phyloP scores from a whole-genome alignment of 129 eudicot genomes.

The Helianthus tuberosus region DNA sequence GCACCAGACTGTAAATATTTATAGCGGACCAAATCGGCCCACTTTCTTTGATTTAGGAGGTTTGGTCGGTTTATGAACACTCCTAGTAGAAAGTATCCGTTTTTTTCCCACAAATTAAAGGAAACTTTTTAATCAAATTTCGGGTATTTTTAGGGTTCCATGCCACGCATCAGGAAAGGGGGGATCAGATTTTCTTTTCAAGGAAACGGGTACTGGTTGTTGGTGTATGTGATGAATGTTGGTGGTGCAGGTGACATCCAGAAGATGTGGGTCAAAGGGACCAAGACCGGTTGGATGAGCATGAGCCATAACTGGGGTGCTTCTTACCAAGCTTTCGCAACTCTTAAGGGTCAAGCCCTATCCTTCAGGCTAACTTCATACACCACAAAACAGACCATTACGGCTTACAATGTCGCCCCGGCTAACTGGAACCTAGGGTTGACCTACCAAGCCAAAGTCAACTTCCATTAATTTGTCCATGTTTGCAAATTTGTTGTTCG shows the following conservation, averaged over 20 bases:
- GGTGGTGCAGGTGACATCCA: slow-evolving; percentile 78
- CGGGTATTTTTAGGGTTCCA: slow-evolving; percentile 51
- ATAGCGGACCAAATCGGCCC: too few relatives aligned
- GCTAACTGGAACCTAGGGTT: slow-evolving; percentile 66
- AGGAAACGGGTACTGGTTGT: slow-evolving; percentile 75
- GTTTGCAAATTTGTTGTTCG: neutral
- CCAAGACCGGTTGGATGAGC: slow-evolving; percentile 67
- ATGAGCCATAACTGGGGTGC: slow-evolving; percentile 99
- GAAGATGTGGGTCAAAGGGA: slow-evolving; percentile 78
- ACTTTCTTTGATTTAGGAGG: too few relatives aligned
- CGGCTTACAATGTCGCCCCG: slow-evolving; percentile 76
- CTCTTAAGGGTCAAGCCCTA: slow-evolving; percentile 67
- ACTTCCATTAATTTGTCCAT: slow-evolving; percentile 50
- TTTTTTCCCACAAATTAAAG: neutral
- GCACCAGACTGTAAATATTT: too few relatives aligned
- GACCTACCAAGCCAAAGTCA: slow-evolving; percentile 56
- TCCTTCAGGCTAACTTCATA: slow-evolving; percentile 72
- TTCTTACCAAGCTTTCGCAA: slow-evolving; percentile 76
- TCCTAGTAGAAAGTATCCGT: neutral
- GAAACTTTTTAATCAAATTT: neutral
- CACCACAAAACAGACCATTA: slow-evolving; percentile 57
- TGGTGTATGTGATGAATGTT: slow-evolving; percentile 85
- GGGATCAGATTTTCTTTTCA: slow-evolving; percentile 61
- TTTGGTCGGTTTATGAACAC: too few relatives aligned
- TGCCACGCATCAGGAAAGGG: slow-evolving; percentile 48